A percentile compares a stretch with the other conserved stretches of the same genome.
phyloP scores from a whole-genome alignment of 495 filamentous ascomycete genomes.

The Thermochaetoides thermophila region DNA sequence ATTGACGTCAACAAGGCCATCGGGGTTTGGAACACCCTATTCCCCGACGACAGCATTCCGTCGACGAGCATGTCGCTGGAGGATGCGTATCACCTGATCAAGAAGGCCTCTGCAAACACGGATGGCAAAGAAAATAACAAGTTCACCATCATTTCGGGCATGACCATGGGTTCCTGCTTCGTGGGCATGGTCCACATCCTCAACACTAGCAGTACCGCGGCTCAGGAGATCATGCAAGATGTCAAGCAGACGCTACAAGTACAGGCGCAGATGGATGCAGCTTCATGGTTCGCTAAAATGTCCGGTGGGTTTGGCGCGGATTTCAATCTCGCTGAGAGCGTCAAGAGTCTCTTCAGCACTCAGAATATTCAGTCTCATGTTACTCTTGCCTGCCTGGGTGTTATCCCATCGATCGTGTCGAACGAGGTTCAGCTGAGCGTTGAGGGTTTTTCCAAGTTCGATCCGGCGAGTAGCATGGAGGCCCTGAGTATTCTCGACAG shows the following conservation, averaged over 20 bases:
- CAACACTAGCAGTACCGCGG: neutral
- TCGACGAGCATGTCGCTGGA: too few species aligned
- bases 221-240: neutral
- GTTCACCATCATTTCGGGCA: slow-evolving; percentile 2
- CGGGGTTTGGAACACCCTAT: neutral
- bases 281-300: neutral
- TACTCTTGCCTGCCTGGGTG: slow-evolving; percentile 1
- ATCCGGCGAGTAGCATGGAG: neutral
- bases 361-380: slow-evolving; percentile 1
- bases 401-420: neutral
- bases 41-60: neutral
- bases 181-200: slow-evolving; percentile 2
- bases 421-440: neutral
- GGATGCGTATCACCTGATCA: too few species aligned
- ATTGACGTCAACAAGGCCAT: slow-evolving; percentile 2
- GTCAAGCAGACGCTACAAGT: neutral
- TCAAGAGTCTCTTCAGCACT: slow-evolving; percentile 1
- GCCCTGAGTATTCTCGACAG: neutral
- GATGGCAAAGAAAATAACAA: too few species aligned
- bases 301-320: neutral
- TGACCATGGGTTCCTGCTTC: slow-evolving; percentile 2
- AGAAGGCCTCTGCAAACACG: too few species aligned
- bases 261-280: neutral
- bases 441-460: neutral
- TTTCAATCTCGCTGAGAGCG: neutral